Evolutionary conservation across 192 early-diverging fungal species (phyloP), one percentile per base, ranked within the genome.

Genomic region (Neocallimastix lanati): DNA sequence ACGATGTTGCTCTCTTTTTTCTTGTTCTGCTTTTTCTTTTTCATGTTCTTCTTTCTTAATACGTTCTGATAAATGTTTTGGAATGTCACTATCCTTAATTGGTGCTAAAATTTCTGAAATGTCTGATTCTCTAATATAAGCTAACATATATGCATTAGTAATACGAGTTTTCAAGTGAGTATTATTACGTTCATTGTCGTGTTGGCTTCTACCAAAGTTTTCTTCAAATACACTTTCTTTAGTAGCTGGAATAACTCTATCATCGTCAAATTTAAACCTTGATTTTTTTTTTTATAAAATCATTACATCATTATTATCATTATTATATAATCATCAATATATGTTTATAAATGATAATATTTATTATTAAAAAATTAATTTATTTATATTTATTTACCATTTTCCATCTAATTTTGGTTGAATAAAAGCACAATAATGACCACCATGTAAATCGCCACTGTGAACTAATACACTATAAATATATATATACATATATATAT

Each of bases 81-180:
- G 96, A 78, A 96, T 92, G 35, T 97, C 95, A 3, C 85, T 80
- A 16, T 88, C 86, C 16, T 86, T 85, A 9, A 93, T 82, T 28
- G 90, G 87, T 16, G 86, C 85, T 78, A 98, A 84, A 29, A 98
- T 88, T 28, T 89, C 80, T 29, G 92, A 92, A 79, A 91, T 84
- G 82, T 92, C 87, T 16, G 85, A 81, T 83, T 95, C 90, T 77
- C 96, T 93, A 67, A 99, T 91, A 80, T 99, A 99, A 29, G 97
- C 96, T 84, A 99, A 86, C 96, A 99, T 98, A 88, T 99, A 99
- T 13, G 98, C 98, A 81, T 98, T 99, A 12, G 94, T 95, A 82
- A 93, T 96, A 29, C 95, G 92, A 82, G 94, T 96, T 79, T 86
- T 76, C 28, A 82, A 82, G 33, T 90, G 86, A 80, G 85, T 84